Conservation (phyloP, 345 rosid species). For the Melastoma malabathricum region DNA sequence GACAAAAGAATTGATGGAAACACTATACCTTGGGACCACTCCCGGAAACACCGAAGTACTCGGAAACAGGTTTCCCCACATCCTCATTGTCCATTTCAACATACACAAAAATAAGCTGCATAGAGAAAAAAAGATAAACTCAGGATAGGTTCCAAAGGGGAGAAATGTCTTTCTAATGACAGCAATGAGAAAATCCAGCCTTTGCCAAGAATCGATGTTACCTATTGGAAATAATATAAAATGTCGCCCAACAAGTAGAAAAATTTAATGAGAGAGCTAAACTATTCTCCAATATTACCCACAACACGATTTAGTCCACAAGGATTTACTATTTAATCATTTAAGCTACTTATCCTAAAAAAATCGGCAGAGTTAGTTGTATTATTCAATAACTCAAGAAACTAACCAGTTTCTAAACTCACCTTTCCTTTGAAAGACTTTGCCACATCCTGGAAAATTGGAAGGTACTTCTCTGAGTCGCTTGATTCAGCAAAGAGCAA, state of each 20-base stretch:
- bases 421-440: constrained; percentile 92
- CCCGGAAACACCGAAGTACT: constrained; percentile 74
- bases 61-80: constrained; percentile 81
- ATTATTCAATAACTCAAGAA: background rate
- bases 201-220: no score
- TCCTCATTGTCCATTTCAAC: constrained; percentile 93
- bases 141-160: background rate
- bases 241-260: no score
- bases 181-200: no score
- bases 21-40: constrained; percentile 45
- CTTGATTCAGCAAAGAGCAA: constrained; percentile 59
- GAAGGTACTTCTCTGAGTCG: constrained; percentile 53
- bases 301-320: background rate
- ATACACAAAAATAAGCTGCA: constrained; percentile 77
- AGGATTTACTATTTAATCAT: background rate
- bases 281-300: no score
- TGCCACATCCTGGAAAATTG: constrained; percentile 65
- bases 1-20: background rate
- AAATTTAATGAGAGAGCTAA: no score
- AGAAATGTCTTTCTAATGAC: no score
- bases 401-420: constrained; percentile 7
- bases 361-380: no score
- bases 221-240: no score
- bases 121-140: background rate
- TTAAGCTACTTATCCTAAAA: no score